These are phyloP conservation scores for Hymenochaete sp. DNA, from an alignment of 1,284 basidiomycete genomes.

Conservation along the genomic window DNA sequence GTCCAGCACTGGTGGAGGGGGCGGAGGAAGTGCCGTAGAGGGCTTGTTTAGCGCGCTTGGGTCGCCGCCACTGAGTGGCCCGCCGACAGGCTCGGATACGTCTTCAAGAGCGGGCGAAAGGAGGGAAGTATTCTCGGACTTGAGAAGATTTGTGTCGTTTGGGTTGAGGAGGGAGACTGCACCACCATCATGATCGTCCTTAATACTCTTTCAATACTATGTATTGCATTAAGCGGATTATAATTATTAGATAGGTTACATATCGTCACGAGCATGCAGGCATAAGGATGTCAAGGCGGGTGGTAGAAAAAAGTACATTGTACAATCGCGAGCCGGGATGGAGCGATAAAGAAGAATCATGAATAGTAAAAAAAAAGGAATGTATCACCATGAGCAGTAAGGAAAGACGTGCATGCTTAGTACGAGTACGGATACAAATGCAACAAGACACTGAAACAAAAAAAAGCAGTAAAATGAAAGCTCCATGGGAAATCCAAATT, in stretches of 20 bases:
- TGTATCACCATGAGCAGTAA: too few species aligned
- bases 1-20: slow-evolving; percentile 13
- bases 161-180: slow-evolving; percentile 64
- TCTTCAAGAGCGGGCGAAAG: slow-evolving; percentile 39
- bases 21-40: slow-evolving; percentile 31
- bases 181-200: slow-evolving; percentile 25
- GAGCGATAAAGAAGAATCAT: neutral
- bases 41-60: slow-evolving; percentile 49
- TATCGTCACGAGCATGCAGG: too few species aligned
- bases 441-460: neutral
- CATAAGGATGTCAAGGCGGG: too few species aligned
- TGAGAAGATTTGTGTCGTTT: slow-evolving; percentile 78
- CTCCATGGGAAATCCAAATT: neutral
- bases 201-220: neutral
- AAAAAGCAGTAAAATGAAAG: neutral
- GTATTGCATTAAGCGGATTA: neutral
- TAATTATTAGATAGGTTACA: neutral
- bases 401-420: too few species aligned
- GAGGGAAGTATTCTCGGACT: slow-evolving; percentile 77
- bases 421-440: neutral
- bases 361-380: too few species aligned
- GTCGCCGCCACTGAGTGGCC: slow-evolving; percentile 49
- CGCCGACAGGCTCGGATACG: slow-evolving; percentile 40
- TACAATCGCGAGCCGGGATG: slow-evolving; percentile 1
- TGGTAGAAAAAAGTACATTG: neutral